Base-by-base conservation (phyloP, 2,329 filamentous ascomycete genomes). In the Colletotrichum theobromicola region DNA sequence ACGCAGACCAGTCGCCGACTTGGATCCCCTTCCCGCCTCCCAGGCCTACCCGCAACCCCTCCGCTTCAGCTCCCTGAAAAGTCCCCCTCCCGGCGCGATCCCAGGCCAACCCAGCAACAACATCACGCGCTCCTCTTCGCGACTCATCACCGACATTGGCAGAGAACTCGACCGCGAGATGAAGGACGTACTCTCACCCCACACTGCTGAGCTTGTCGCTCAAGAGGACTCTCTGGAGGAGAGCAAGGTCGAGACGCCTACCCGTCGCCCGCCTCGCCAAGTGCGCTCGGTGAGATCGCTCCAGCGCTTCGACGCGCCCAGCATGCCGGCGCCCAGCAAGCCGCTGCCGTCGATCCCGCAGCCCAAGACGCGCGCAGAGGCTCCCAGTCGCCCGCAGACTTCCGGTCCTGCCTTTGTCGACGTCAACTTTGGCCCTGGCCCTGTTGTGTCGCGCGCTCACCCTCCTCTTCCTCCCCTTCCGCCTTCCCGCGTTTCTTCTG, bases 61-160 rank as follows among this genome's bases (percentile, higher is more conserved):
- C 7, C 63, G 46, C 15, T 28, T 72, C 57, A 72, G 34, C 57
- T n/a, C 62, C 32, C 62, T 75, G 55, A 75, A 75, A 62, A 72
- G 61, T 26, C 72, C 68, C n/a, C 60, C 53, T 13, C 72, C 62
- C 5, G 61, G 37, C 26, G 35, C 53, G 5, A 42, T 53, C 8
- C 13, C 7, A 16, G n/a, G 9, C 30, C 30, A 16, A 6, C 28
- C 28, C 16, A 65, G 18, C 7, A 42, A 28, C 16, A 42, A 26
- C 10, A 69, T 67, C 63, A 34, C 46, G 15, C 57, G 62, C 30
- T 72, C 68, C 10, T 42, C 72, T 4, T 75, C 72, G 3, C 62
- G 35, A n/a, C 55, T 75, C 63, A 75, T 75, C 69, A 63, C 28
- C 62, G 72, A 75, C 9, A 71, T 75, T 30, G 63, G 62, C 42